Evolutionary conservation across 352 stramenopile genomes (phyloP), one percentile per base, ranked within the genome.

Genomic region (Phytophthora quininea): DNA sequence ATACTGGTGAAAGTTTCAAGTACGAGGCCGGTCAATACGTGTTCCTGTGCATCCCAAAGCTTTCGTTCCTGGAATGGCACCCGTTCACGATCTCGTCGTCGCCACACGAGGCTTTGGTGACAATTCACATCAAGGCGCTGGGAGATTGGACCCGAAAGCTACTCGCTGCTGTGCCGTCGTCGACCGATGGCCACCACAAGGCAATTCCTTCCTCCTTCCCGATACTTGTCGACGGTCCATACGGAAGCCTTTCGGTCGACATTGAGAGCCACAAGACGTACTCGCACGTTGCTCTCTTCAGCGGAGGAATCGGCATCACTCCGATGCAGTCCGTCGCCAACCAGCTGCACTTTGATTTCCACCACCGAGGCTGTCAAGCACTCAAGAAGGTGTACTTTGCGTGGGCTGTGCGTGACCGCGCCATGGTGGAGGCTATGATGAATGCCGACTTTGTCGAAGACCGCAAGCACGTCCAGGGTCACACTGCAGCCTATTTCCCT

Each of bases 381-480:
- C 54, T 85, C 9, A 55, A 76, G 12, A 74, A 74, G 10, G 69
- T 79, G 11, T 59, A 67, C 47, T 86, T 86, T 45, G 64, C 80
- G 0, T 86, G 77, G 77, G 53, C 74, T 11, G 62, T 76, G 0
- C 72, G 75, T 2, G 75, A 86, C 7, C 73, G 74, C 0, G 67
- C 70, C 24, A 70, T 80, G 54, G 51, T 79, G 0, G 50, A 76
- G 31, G 72, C 74, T 0, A 76, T 64, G 55, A 60, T 54, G 52
- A 62, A 71, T 7, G 8, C 58, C 3, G 43, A 61, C 1, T 56
- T 60, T 33, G 54, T 62, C 4, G 46, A 69, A 4, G 29, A 35
- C 4, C 61, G 46, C 0, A 63, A 48, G 29, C 37, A 43, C 4
- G 14, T 69, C 2, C 53, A 51, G 12, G 53, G 54, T 8, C 53